Evolutionary conservation across 208 protist species (phyloP).

Genomic region (Trypanosomatidae sp.): DNA sequence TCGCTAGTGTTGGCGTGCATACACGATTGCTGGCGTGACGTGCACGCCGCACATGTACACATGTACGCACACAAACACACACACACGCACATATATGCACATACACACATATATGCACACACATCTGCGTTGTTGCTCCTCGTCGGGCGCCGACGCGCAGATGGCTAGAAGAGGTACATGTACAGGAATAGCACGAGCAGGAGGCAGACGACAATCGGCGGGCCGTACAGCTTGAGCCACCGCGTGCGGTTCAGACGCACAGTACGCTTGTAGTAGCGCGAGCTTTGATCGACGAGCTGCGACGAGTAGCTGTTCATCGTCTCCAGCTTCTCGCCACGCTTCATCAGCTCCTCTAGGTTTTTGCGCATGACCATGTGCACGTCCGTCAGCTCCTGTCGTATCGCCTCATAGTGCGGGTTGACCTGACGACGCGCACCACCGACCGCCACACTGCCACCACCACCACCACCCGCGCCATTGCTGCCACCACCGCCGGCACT

Average conservation of each 20-base stretch:
- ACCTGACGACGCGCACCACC: constrained; percentile 43
- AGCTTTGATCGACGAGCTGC: constrained; percentile 69
- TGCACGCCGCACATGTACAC: no score
- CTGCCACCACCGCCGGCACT: constrained; percentile 5
- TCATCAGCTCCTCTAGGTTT: constrained; percentile 85
- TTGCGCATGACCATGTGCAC: constrained; percentile 87
- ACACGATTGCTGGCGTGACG: no score
- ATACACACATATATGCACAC: constrained; percentile 5
- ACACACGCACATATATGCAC: no score
- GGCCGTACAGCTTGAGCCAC: constrained; percentile 70
- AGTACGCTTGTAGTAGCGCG: constrained; percentile 76
- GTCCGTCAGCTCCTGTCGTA: constrained; percentile 76
- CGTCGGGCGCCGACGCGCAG: not conserved
- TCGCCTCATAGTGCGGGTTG: constrained; percentile 59
- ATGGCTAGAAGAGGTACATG: constrained; percentile 62
- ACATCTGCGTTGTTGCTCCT: not conserved
- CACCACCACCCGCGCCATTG: constrained; percentile 5
- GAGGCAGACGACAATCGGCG: constrained; percentile 40
- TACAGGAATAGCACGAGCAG: constrained; percentile 67
- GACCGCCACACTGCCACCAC: constrained; percentile 3
- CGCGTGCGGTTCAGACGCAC: constrained; percentile 85
- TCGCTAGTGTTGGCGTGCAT: no score
- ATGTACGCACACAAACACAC: no score
- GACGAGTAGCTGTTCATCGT: constrained; percentile 82
- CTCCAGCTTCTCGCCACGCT: constrained; percentile 77